Conservation (phyloP, 108 stramenopile species). For the Pseudonitzschia multiseries region DNA sequence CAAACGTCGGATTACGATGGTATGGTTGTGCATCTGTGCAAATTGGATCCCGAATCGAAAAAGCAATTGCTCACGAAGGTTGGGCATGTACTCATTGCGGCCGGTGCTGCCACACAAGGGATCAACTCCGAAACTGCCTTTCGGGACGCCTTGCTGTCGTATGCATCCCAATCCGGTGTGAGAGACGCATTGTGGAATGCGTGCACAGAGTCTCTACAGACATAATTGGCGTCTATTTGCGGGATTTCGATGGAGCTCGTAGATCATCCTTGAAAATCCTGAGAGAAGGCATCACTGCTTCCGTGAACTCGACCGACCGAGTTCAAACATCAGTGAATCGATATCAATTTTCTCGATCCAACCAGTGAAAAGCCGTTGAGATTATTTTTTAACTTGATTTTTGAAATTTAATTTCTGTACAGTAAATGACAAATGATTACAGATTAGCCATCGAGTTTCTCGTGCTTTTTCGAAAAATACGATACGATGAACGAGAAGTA, state of each 20-base stretch:
- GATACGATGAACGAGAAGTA: no score
- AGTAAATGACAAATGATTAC: background rate
- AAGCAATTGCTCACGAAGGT: slow-evolving; percentile 40
- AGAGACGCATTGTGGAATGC: slow-evolving; percentile 56
- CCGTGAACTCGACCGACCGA: no score
- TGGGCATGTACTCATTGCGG: slow-evolving; percentile 41
- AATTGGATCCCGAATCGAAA: slow-evolving; percentile 36
- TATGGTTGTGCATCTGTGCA: slow-evolving; percentile 37
- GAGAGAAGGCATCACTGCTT: no score
- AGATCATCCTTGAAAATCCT: background rate
- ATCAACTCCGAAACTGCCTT: slow-evolving; percentile 33
- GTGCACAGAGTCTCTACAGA: slow-evolving; percentile 39
- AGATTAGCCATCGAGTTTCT: no score
- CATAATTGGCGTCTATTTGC: background rate
- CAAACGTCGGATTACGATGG: slow-evolving; percentile 62
- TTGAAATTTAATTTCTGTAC: background rate
- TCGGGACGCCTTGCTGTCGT: slow-evolving; percentile 34
- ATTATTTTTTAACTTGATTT: background rate
- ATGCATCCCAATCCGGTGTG: slow-evolving; percentile 39
- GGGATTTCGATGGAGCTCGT: background rate
- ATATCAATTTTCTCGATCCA: no score
- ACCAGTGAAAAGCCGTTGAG: no score
- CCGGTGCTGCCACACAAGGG: slow-evolving; percentile 41
- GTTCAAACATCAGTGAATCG: no score
- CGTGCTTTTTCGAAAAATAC: no score